A percentile compares a stretch with the other conserved stretches of the same genome.
These are phyloP conservation scores for Aspergillus caelatus DNA, from an alignment of 2,329 filamentous ascomycete species.

Conservation along the genomic window DNA sequence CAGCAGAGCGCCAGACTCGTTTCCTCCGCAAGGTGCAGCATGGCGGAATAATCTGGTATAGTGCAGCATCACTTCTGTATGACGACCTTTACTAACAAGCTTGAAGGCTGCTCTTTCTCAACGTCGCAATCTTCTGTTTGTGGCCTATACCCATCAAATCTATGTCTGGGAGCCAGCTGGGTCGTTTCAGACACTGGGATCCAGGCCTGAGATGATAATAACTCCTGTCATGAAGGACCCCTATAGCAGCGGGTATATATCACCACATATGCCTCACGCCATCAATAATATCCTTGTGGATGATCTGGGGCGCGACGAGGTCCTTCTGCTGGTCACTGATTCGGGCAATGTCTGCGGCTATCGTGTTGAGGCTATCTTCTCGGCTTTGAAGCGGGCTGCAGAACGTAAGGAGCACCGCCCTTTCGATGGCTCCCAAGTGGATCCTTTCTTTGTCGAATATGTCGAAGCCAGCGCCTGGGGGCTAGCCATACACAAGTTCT, in stretches of 20 bases:
- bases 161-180: conserved; percentile 50
- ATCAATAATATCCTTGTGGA: conserved; percentile 72
- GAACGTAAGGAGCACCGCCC: conserved; percentile 25
- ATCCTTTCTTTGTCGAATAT: conserved; percentile 71
- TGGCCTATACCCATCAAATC: conserved; percentile 44
- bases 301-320: conserved; percentile 69
- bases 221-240: conserved; percentile 43
- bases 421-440: conserved; percentile 38
- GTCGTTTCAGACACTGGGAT: conserved; percentile 42
- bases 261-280: conserved; percentile 57
- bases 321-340: conserved; percentile 69
- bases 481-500: conserved; percentile 75
- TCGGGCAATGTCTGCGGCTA: conserved; percentile 76
- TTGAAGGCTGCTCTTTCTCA: conserved; percentile 49
- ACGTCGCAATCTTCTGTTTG: conserved; percentile 50
- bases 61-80: not conserved
- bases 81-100: conserved; percentile 9
- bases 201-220: conserved; percentile 46
- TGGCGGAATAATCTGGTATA: conserved; percentile 51
- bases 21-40: conserved; percentile 35
- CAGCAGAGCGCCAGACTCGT: conserved; percentile 30
- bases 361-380: conserved; percentile 58
- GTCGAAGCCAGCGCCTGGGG: conserved; percentile 86
- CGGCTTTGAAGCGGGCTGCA: conserved; percentile 44
- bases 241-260: conserved; percentile 57